Evolutionary conservation across 225 moss, liverwort and hornwort species (phyloP), one percentile per base, ranked within the genome.

Genomic region (Physcomitrium patens): DNA sequence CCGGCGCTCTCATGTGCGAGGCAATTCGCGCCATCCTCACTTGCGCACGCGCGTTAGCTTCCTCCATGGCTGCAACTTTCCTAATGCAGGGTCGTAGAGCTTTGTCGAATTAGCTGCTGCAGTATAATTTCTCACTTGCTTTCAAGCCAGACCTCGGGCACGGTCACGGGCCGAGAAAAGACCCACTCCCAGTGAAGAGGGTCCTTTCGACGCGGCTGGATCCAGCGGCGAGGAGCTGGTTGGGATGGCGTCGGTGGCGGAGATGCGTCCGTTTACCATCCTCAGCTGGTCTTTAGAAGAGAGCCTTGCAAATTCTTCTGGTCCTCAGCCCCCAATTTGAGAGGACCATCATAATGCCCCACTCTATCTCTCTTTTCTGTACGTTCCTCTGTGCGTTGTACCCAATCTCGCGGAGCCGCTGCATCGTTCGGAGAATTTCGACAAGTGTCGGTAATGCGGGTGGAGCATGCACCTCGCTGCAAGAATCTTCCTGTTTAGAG

Each of bases 11-110:
- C 82, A 96, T 79, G 84, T 96, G 96, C 16, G 92, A 87, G 16
- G 94, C 89, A 76, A 96, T 94, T 78, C 96, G 90, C 23, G 92
- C 84, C 24, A 96, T 62, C 9, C 96, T 89, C 28, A 75, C 86
- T 67, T 92, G 87, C 9, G 89, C 83, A 24, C 79, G 86, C 9
- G 76, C 52, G 62, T 23, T 68, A 47, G 81, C 46, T 12, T 75
- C 68, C 82, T 79, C 87, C 87, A 87, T 87, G 4, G 68, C 77
- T 65, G 65, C 70, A n/a, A 2, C 9, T 10, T 3, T 26, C 10
- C 54, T 3, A 65, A 42, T 45, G 43, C 61, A 26, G 42, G 19
- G 24, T 22, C 15, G 47, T 9, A 20, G 10, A 41, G 41, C 8
- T 5, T 60, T 9, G 12, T 10, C 44, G 44, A 74, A 59, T 60